Base-by-base conservation (phyloP, 1,284 basidiomycete species). In the Acaromyces ingoldii region DNA sequence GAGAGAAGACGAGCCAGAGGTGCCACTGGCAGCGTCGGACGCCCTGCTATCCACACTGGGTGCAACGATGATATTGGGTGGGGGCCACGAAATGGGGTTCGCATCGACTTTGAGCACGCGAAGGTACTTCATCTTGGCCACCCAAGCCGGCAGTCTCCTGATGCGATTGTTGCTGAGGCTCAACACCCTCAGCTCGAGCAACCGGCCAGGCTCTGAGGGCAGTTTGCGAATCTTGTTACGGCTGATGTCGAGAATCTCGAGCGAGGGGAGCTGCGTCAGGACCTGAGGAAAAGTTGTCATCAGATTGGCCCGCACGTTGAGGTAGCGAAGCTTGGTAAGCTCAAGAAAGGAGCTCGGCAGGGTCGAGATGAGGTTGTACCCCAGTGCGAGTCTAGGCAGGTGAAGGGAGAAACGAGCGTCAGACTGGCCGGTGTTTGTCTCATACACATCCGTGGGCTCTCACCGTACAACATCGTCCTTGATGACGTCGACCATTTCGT, bases 211-310 rank as follows among this genome's bases (percentile, higher is more conserved):
- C 53, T 84, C 80, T 1, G 82, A 78, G 7, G 93, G 93, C 31
- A 97, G 78, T 43, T 81, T 79, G 67, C 83, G 84, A 69, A 98
- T 84, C 78, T 87, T 90, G 79, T 98, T 98, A 62, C 89, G 85
- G 62, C 89, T 91, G 43, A 98, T 82, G 76, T 98, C 93, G 57
- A 98, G 80, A 53, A 93, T 95, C 77, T 98, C 92, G 57, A 98
- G 81, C 3, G 86, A 85, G 5, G 87, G 84, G 79, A 98, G 85
- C 26, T 17, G 10, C 82, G 89, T 70, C 74, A 93, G 91, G 51
- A 90, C 88, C 57, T 85, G 82, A 9, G 93, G 93, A 66, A 98
- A 89, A 15, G 82, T 80, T 1, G 85, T 81, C 68, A 98, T 85
- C 51, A 81, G 82, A 74, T 97, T 97, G 67, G 86, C 86, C 77